Evolutionary conservation across 2,329 filamentous ascomycete species (phyloP).

Genomic region (Knoxdaviesia capensis): DNA sequence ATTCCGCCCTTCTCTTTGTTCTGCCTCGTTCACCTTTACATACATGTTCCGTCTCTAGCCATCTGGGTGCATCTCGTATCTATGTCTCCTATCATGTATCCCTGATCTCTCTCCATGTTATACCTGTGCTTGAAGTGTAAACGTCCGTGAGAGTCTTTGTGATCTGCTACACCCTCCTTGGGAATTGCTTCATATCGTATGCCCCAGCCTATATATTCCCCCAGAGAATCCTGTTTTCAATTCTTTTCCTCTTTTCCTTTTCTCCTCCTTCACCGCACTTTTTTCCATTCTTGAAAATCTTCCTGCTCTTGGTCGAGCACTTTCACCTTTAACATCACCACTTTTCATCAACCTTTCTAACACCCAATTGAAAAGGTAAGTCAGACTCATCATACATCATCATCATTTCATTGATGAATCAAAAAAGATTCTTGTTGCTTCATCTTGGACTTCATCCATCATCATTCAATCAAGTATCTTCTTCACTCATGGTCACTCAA

Average conservation of each 20-base stretch:
- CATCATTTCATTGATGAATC: no score
- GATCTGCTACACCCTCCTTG: background rate
- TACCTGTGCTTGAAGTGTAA: background rate
- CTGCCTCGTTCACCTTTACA: no score
- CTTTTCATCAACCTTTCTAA: background rate
- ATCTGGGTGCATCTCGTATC: no score
- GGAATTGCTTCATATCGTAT: background rate
- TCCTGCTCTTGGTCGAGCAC: background rate
- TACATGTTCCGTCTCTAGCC: no score
- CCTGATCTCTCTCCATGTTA: background rate
- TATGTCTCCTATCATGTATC: background rate
- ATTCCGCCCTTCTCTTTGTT: no score
- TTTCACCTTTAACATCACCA: no score
- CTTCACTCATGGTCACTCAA: background rate
- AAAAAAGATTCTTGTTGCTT: no score
- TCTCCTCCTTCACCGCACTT: background rate
- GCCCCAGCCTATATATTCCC: background rate
- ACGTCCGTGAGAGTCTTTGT: background rate
- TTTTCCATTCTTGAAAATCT: background rate
- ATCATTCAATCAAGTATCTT: background rate
- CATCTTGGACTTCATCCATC: no score
- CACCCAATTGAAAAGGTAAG: background rate
- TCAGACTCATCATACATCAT: no score
- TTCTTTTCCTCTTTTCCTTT: background rate
- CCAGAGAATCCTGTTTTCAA: background rate